Percentiles rank a stretch among this genome's conserved stretches.
Evolutionary conservation across 306 rosid species (phyloP).

Genomic region (Delonix regia): DNA sequence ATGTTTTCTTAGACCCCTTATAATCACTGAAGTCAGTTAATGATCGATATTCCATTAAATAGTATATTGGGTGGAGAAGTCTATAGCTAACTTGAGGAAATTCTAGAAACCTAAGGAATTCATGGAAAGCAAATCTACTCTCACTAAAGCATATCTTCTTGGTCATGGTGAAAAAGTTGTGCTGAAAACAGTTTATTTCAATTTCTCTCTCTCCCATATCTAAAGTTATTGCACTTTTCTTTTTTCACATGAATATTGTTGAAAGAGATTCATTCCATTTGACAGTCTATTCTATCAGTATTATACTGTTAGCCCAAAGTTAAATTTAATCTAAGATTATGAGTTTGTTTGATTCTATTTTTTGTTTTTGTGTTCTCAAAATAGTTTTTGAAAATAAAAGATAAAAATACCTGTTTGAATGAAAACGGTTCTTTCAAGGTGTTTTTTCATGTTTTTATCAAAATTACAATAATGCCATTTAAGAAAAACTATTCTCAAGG

Average conservation of each 20-base stretch:
- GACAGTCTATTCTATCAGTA: background rate
- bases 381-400: no score
- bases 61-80: background rate
- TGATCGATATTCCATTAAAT: constrained; percentile 2
- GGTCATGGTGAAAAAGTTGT: constrained; percentile 1
- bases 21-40: background rate
- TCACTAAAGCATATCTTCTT: constrained; percentile 12
- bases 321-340: no score
- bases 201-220: background rate
- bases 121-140: background rate
- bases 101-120: constrained; percentile 4
- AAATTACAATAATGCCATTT: no score
- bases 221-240: background rate
- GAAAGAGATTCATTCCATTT: background rate
- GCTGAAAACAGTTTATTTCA: background rate
- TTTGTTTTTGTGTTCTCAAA: no score
- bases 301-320: background rate
- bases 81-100: background rate
- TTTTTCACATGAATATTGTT: background rate
- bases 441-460: no score
- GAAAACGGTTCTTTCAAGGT: no score
- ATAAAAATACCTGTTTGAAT: no score
- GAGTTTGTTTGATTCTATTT: no score
- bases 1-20: background rate
- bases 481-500: no score